Evolutionary conservation across 2,329 filamentous ascomycete genomes (phyloP), one percentile per base, ranked within the genome.

Genomic region (Blastomyces percursus): DNA sequence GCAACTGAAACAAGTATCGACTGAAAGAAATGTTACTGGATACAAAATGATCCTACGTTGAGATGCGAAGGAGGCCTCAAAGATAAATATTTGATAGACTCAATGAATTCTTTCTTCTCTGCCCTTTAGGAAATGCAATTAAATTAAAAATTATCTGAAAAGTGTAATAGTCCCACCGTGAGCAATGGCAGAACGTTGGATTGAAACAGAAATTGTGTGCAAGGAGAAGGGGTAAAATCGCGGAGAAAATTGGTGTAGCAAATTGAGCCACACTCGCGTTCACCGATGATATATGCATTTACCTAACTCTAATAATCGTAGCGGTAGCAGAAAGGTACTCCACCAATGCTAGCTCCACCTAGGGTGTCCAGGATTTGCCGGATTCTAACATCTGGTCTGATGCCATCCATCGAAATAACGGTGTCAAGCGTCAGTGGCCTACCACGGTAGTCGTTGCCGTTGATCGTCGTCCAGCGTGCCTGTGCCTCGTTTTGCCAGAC

Each of bases 401-500:
- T 61, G 38, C 50, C 50, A 40, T 38, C 60, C 35, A 61, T 16
- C 3, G 30, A n/a, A n/a, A 61, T 14, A 12, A 21, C 19, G 11
- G 60, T 61, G 35, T 61, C 60, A 1, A 61, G 12, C 21, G 60
- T 61, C 7, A 61, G 42, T 19, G 50, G 38, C 3, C 14, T 8
- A 19, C 38, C 51, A 27, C 11, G 24, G 21, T 8, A 40, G 16
- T 57, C 60, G 8, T 6, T 16, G 38, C 60, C 60, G n/a, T 48
- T 38, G 51, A 61, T 61, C 4, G 60, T 56, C 4, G 60, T 57
- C 50, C 60, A 35, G 50, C 60, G 60, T 24, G 35, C 0, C 12
- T 9, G 35, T n/a, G 11, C 51, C 19, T 40, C 60, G 46, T 78
- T 79, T 67, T 82, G 79, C 79, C 79, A 82, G 5, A 75, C 77